These are phyloP conservation scores for Exophiala aquamarina DNA, from an alignment of 2,329 filamentous ascomycete species.

Conservation along the genomic window DNA sequence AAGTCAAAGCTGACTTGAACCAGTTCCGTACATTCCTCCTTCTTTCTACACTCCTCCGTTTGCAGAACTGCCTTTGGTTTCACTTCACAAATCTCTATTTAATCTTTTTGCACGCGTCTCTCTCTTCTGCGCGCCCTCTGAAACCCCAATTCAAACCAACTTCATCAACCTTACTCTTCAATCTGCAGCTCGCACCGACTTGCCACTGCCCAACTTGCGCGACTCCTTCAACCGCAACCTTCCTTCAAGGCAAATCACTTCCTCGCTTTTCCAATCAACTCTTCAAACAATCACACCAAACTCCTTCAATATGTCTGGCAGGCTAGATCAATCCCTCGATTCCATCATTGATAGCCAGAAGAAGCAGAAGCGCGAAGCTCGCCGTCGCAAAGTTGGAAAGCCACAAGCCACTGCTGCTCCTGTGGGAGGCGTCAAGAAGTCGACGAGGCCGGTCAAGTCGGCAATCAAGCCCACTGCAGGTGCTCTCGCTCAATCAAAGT, in stretches of 20 bases:
- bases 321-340: constrained; percentile 95
- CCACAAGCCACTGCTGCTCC: constrained; percentile 56
- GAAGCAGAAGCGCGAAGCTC: constrained; percentile 52
- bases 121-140: too few relatives aligned
- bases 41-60: too few relatives aligned
- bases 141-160: too few relatives aligned
- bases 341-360: constrained; percentile 85
- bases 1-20: too few relatives aligned
- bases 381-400: constrained; percentile 44
- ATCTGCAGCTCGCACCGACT: too few relatives aligned
- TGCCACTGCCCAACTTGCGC: constrained; percentile 1
- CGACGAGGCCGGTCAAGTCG: constrained; percentile 51
- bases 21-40: too few relatives aligned
- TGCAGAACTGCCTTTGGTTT: too few relatives aligned
- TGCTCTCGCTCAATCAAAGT: constrained; percentile 61
- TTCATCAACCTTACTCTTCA: too few relatives aligned
- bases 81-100: too few relatives aligned
- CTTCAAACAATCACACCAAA: constrained; percentile 8
- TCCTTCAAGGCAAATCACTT: constrained; percentile 10
- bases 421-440: constrained; percentile 84
- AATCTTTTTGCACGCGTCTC: too few relatives aligned
- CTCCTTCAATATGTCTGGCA: constrained; percentile 73
- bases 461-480: constrained; percentile 58
- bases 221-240: constrained; percentile 1
- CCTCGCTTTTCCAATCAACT: too few relatives aligned